Base-by-base conservation (phyloP, 306 rosid species). In the Senna tora region DNA sequence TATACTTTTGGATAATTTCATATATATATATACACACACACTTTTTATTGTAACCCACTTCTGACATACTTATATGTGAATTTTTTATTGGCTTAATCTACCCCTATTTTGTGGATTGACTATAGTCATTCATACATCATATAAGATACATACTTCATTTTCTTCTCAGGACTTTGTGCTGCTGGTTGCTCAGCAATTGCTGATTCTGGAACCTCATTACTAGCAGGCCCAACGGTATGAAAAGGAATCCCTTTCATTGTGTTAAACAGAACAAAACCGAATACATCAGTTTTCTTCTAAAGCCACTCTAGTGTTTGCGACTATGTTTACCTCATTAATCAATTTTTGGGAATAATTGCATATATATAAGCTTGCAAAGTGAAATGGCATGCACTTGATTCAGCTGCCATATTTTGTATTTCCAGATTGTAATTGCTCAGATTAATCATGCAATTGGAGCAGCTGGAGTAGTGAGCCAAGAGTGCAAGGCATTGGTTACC, bases 391-490 rank as follows among this genome's bases (percentile, higher is more conserved):
- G 57, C 55, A 33, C 60, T 41, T 20, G 6, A 61, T 69, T 38
- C 22, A 38, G 62, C 46, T 30, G 19, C 21, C 17, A 51, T 43
- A 4, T 32, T 2, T 43, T 39, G 14, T 1, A 46, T 56, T 80
- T 54, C 36, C 66, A 81, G 76, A 38, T 19, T 60, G 73, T 81
- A 3, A 57, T 81, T 67, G 65, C 82, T 45, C 79, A 76, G 74
- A 81, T 77, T 53, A 81, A 81, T 61, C 79, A 72, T 67, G 85
- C 79, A 38, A 81, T 81, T 77, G 85, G 85, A 52, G 85, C 85
- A 0, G 56, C 58, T 46, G 85, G 85, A 21, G 11, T 59, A 42
- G 79, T 76, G 28, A 72, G 73, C 64, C 81, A 81, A 76, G 80
- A 76, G 59, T 81, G 84, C 72, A 81, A 81, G 72, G 46, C 72